Conservation (phyloP, 2,329 filamentous ascomycete species). For the Scedosporium minutisporum region DNA sequence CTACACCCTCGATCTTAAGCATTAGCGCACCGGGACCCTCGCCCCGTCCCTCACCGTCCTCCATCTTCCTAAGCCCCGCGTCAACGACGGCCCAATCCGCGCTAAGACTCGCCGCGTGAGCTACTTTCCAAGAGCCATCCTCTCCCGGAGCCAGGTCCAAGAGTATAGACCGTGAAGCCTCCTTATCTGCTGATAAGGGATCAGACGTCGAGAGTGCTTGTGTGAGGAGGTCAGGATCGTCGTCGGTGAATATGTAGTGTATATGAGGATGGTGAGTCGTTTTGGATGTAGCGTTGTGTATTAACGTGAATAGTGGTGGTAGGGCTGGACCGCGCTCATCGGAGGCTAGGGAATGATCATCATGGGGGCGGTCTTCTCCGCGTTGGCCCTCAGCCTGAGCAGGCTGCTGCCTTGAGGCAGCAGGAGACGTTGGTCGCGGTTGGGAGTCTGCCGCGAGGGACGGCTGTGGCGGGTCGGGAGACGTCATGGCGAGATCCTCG, state of each 20-base stretch:
- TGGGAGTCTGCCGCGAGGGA: not conserved
- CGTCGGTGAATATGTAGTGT: constrained; percentile 89
- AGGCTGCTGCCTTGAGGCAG: not conserved
- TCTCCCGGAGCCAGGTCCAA: constrained; percentile 40
- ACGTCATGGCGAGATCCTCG: constrained; percentile 5
- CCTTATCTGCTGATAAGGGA: constrained; percentile 12
- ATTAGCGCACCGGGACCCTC: constrained; percentile 38
- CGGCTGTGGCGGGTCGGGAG: not conserved
- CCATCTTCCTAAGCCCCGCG: constrained; percentile 34
- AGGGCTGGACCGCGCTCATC: not conserved
- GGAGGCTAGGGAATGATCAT: not conserved
- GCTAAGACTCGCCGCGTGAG: constrained; percentile 62
- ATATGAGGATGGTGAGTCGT: constrained; percentile 76
- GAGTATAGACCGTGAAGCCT: constrained; percentile 36
- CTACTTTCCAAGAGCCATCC: constrained; percentile 42
- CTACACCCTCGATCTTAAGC: constrained; percentile 51
- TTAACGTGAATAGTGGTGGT: constrained; percentile 69
- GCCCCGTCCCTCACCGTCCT: constrained; percentile 21
- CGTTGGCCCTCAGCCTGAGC: not conserved
- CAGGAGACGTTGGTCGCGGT: not conserved
- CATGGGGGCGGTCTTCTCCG: not conserved
- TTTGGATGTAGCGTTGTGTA: constrained; percentile 65
- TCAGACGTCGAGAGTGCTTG: constrained; percentile 42
- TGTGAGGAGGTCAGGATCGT: constrained; percentile 70
- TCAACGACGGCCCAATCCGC: constrained; percentile 58